Base-by-base conservation (phyloP, 2,329 filamentous ascomycete genomes). In the Purpureocillium takamizusanense region DNA sequence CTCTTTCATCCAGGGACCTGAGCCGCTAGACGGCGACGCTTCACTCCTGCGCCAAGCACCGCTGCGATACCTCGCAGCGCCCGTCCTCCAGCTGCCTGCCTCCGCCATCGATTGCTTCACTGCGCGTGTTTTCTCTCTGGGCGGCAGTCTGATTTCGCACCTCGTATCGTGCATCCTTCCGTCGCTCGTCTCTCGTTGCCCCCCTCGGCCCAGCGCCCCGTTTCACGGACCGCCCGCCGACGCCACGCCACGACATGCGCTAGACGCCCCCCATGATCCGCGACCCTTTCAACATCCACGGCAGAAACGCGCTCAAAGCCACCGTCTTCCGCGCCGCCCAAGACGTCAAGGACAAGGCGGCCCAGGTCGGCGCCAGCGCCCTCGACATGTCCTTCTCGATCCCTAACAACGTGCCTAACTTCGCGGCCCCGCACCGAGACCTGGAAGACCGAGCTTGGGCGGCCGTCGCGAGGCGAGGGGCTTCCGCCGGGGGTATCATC, bases 381-480 rank as follows among this genome's bases (percentile, higher is more conserved):
- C 59, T 69, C 49, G 67, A 70, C 44, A 81, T 81, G 78, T 65
- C 75, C 36, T 87, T 86, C 62, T 67, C 74, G 35, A 64, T 83
- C 29, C 81, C 83, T 13, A 76, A 74, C 56, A 78, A 83, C 62
- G 70, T 81, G n/a, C 82, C 81, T 39, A 77, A 78, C 50, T 84
- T 85, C 55, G 66, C 65, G 45, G 74, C 76, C 57, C 73, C 79
- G 18, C 75, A 81, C 60, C 74, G 81, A 56, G 62, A 73, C 46
- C 59, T 75, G 49, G 81, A 86, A 59, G 80, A 86, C 57, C 69
- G 66, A 43, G 69, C 76, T 42, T 87, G 83, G 83, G 70, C 70
- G 61, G 44, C 67, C 62, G 51, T 55, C 32, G 47, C 58, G 56
- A 49, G 56, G 16, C 53, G 64, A 40, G 61, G 61, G 33, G 54